These are phyloP conservation scores for Talaromyces sp. DNA, from an alignment of 2,329 filamentous ascomycete species.

Conservation along the genomic window DNA sequence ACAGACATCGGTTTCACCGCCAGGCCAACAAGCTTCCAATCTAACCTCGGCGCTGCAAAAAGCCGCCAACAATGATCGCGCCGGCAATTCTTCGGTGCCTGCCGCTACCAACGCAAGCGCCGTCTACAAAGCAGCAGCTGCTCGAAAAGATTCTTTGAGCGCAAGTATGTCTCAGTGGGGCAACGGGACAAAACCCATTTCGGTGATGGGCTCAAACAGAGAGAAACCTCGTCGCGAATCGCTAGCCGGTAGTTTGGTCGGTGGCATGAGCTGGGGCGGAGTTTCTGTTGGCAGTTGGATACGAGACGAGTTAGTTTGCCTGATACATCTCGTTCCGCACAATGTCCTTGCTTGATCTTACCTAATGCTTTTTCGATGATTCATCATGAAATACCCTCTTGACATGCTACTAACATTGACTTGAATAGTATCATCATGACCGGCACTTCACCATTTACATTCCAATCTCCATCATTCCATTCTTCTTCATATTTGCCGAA, in stretches of 20 bases:
- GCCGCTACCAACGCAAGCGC: slow-evolving; percentile 34
- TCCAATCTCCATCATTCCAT: slow-evolving; percentile 91
- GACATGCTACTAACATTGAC: slow-evolving; percentile 6
- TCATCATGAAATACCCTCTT: neutral
- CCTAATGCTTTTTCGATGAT: neutral
- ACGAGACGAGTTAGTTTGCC: slow-evolving; percentile 72
- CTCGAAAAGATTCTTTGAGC: slow-evolving; percentile 55
- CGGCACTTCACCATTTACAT: slow-evolving; percentile 86
- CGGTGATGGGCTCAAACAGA: slow-evolving; percentile 49
- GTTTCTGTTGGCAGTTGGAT: slow-evolving; percentile 96
- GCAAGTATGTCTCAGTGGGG: slow-evolving; percentile 52
- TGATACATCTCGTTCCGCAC: neutral
- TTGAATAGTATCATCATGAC: slow-evolving; percentile 81
- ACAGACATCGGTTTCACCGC: slow-evolving; percentile 57
- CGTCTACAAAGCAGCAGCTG: slow-evolving; percentile 38
- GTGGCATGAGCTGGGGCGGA: slow-evolving; percentile 95
- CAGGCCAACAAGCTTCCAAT: slow-evolving; percentile 59
- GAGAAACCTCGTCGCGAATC: slow-evolving; percentile 57
- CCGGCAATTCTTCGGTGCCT: slow-evolving; percentile 44
- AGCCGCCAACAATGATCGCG: slow-evolving; percentile 40
- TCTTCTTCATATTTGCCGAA: slow-evolving; percentile 96
- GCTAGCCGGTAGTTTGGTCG: slow-evolving; percentile 59
- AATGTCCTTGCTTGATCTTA: neutral
- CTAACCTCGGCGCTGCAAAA: slow-evolving; percentile 59
- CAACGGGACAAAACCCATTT: slow-evolving; percentile 58